Conservation (phyloP, 257 asterid species). For the Thymus mandschuricus region DNA sequence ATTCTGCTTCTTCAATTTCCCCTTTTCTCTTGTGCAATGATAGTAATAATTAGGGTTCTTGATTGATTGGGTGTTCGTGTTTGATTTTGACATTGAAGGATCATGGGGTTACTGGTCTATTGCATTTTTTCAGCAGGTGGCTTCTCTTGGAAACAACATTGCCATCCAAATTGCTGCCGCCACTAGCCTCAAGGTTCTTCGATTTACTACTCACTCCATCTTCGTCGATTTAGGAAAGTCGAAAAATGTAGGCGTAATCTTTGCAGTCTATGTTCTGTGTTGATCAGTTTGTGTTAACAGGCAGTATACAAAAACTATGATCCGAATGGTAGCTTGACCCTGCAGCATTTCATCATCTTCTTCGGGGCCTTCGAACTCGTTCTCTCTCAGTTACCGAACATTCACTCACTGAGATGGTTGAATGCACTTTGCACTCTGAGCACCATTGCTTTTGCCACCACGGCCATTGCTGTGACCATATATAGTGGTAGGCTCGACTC, state of each 20-base stretch:
- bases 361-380: slow-evolving; percentile 57
- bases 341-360: slow-evolving; percentile 60
- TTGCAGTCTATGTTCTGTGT: not conserved
- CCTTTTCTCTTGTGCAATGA: too few relatives aligned
- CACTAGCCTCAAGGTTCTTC: slow-evolving; percentile 61
- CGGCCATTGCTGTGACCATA: slow-evolving; percentile 56
- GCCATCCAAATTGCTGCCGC: slow-evolving; percentile 74
- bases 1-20: not conserved
- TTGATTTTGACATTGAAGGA: slow-evolving; percentile 47
- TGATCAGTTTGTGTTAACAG: slow-evolving; percentile 30
- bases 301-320: slow-evolving; percentile 54
- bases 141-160: slow-evolving; percentile 64
- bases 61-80: slow-evolving; percentile 15
- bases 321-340: slow-evolving; percentile 48
- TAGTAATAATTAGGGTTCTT: not conserved
- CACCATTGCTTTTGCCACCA: slow-evolving; percentile 57
- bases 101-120: slow-evolving; percentile 73
- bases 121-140: slow-evolving; percentile 73
- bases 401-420: slow-evolving; percentile 67
- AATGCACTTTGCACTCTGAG: slow-evolving; percentile 61
- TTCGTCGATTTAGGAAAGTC: not conserved
- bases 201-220: not conserved
- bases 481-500: slow-evolving; percentile 41
- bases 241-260: not conserved
- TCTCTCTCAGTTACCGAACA: slow-evolving; percentile 65